Base-by-base conservation (phyloP, 495 filamentous ascomycete species). In the Xylaria grammica region DNA sequence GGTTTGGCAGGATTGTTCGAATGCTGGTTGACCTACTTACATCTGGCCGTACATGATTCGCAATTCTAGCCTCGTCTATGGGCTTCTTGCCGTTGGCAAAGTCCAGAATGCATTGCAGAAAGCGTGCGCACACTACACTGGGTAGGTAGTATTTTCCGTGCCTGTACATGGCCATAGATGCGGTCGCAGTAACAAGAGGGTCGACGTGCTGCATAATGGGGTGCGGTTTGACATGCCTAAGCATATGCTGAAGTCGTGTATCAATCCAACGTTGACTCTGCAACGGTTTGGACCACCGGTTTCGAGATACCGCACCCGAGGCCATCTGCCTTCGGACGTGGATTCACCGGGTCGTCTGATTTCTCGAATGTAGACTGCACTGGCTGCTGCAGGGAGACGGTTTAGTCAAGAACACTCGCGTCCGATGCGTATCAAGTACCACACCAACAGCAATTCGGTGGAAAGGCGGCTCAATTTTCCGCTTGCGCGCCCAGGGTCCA, bases 401-500 rank as follows among this genome's bases (percentile, higher is more conserved):
- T 63, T 63, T 55, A 48, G 29, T 62, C 49, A n/a, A 54, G 19
- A 54, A 7, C 40, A 32, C 26, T 53, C 49, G 48, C 19, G 22
- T 62, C 51, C 38, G 45, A 40, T 20, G 20, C 22, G 46, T 32
- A 42, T 57, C 26, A 10, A 58, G 36, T 30, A 40, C 53, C 22
- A 38, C 38, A 29, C 32, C 54, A 45, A 44, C 54, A 45, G 45
- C 54, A 45, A 54, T 38, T 52, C 20, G 9, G 29, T 52, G 49
- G 48, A 62, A 53, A 62, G 26, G 60, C 60, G 49, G 60, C 49
- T 62, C 49, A 45, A 62, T 62, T 62, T 54, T 30, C 49, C 60
- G 48, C 10, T 29, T 22, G 17, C 38, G 40, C 17, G 54, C 40
- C 46, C 27, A 50, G 26, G 49, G 46, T 7, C 34, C 26, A 42